phyloP scores from a whole-genome alignment of 1,139 yeast species.

The Blastobotrys buckinghamii region DNA sequence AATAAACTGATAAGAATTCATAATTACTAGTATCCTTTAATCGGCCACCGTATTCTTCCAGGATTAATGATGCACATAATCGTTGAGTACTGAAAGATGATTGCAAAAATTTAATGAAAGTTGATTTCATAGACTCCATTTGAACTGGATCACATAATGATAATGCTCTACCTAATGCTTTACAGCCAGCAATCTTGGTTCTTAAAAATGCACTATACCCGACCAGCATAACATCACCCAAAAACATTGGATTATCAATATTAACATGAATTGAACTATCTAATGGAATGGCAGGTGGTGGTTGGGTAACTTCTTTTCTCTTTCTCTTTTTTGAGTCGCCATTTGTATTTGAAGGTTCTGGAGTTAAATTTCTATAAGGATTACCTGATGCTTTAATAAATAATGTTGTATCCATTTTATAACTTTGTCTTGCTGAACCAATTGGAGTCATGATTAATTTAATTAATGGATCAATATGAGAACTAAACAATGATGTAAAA shows the following conservation, averaged over 20 bases:
- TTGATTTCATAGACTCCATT: conserved; percentile 13
- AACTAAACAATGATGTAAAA: conserved; percentile 24
- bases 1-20: conserved; percentile 13
- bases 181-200: conserved; percentile 71
- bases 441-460: conserved; percentile 85
- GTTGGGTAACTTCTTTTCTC: conserved; percentile 20
- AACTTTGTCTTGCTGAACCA: conserved; percentile 86
- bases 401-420: conserved; percentile 69
- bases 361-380: conserved; percentile 31
- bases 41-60: conserved; percentile 63
- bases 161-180: conserved; percentile 67
- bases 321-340: conserved; percentile 26
- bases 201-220: conserved; percentile 70
- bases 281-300: neutral
- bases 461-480: conserved; percentile 57
- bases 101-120: conserved; percentile 39
- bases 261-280: conserved; percentile 42
- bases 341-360: conserved; percentile 14
- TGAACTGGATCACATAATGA: conserved; percentile 45
- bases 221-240: conserved; percentile 85
- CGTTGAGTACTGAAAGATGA: conserved; percentile 80
- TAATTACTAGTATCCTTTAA: neutral
- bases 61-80: conserved; percentile 57
- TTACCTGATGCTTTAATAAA: conserved; percentile 79
- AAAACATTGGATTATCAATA: conserved; percentile 87